These are phyloP conservation scores for Myxozyma vanderwaltii DNA, from an alignment of 805 yeast species.

Conservation along the genomic window DNA sequence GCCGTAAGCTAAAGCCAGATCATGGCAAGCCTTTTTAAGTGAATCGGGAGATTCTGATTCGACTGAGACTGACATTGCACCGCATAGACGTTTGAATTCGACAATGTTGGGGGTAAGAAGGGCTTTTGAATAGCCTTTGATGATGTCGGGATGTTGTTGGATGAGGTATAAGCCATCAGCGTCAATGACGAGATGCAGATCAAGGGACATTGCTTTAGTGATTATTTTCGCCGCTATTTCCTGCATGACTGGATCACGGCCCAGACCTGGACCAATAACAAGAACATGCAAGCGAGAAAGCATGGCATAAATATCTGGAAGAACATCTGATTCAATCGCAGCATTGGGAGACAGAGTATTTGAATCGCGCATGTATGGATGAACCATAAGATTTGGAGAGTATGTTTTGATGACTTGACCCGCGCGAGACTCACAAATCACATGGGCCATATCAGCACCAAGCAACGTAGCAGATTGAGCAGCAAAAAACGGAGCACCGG, in stretches of 20 bases:
- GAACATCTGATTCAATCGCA: constrained; percentile 42
- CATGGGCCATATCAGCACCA: constrained; percentile 88
- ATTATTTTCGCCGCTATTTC: constrained; percentile 60
- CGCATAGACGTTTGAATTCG: constrained; percentile 71
- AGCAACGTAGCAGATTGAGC: constrained; percentile 79
- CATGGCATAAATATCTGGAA: constrained; percentile 59
- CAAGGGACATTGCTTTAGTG: constrained; percentile 55
- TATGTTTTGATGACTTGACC: constrained; percentile 81
- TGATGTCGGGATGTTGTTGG: constrained; percentile 56
- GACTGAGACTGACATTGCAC: constrained; percentile 7
- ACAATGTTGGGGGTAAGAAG: constrained; percentile 87
- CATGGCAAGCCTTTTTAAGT: constrained; percentile 35
- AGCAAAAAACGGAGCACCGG: constrained; percentile 95
- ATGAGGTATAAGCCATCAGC: constrained; percentile 84
- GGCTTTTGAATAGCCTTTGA: constrained; percentile 59
- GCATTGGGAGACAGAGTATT: constrained; percentile 6
- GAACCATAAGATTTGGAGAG: constrained; percentile 94
- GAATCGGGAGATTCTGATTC: constrained; percentile 12
- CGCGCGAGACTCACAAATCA: constrained; percentile 81
- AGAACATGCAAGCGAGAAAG: constrained; percentile 74
- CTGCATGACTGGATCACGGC: constrained; percentile 73
- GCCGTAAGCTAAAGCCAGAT: constrained; percentile 54
- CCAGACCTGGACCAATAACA: constrained; percentile 92
- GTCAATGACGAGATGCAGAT: constrained; percentile 77
- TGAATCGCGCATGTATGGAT: constrained; percentile 74